A percentile compares a stretch with the other conserved stretches of the same genome.
phyloP scores from a whole-genome alignment of 208 protist species.

The Trypanosoma congolense region DNA sequence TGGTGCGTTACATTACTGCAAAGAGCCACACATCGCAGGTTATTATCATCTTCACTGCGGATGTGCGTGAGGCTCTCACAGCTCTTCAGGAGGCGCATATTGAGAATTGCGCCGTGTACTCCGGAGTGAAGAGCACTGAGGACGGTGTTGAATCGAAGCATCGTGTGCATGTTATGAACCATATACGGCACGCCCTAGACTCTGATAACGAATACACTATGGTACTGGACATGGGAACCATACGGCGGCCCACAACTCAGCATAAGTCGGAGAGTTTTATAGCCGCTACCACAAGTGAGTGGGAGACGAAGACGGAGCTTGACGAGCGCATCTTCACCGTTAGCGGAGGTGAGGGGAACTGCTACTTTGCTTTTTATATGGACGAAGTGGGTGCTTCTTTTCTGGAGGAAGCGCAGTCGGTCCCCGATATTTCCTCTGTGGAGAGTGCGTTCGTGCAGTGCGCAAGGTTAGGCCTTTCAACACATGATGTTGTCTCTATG shows the following conservation, averaged over 20 bases:
- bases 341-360: conserved; percentile 22
- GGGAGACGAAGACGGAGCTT: conserved; percentile 58
- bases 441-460: conserved; percentile 82
- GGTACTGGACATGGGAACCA: conserved; percentile 79
- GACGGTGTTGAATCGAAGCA: conserved; percentile 30
- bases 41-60: conserved; percentile 73
- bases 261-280: conserved; percentile 79
- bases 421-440: conserved; percentile 35
- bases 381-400: conserved; percentile 45
- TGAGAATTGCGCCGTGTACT: conserved; percentile 49
- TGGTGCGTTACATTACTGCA: conserved; percentile 41
- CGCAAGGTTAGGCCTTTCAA: conserved; percentile 28
- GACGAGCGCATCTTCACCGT: conserved; percentile 53
- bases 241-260: conserved; percentile 36
- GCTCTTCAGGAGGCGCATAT: conserved; percentile 41
- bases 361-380: conserved; percentile 79
- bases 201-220: conserved; percentile 53
- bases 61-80: conserved; percentile 48
- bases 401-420: conserved; percentile 21
- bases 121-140: conserved; percentile 37
- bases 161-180: conserved; percentile 54
- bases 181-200: conserved; percentile 28
- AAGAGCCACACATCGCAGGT: conserved; percentile 29
- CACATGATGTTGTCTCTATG: conserved; percentile 20
- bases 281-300: conserved; percentile 53